Conservation (phyloP, 1,284 basidiomycete genomes). For the Bondarzewia mesenterica region DNA sequence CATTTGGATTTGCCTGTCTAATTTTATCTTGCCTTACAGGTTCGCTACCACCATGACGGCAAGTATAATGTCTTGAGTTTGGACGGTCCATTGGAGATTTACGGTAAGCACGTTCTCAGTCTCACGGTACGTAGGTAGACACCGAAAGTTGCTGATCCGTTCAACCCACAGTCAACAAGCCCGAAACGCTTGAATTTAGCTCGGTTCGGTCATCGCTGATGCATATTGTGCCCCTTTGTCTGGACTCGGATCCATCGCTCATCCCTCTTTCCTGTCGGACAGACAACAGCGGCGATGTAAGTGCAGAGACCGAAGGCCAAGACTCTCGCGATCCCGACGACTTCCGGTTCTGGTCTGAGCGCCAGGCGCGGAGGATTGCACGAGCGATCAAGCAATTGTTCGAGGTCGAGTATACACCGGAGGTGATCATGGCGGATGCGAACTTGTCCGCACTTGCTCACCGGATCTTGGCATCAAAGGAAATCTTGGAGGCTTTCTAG, state of each 20-base stretch:
- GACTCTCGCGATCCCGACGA: slow-evolving; percentile 53
- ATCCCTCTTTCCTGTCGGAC: slow-evolving; percentile 67
- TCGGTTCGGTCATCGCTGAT: slow-evolving; percentile 61
- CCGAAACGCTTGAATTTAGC: slow-evolving; percentile 50
- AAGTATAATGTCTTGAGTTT: slow-evolving; percentile 94
- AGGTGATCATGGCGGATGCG: slow-evolving; percentile 90
- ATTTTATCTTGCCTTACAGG: slow-evolving; percentile 36
- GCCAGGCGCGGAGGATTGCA: slow-evolving; percentile 85
- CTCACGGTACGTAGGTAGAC: slow-evolving; percentile 10
- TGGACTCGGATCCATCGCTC: slow-evolving; percentile 78
- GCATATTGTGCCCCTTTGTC: slow-evolving; percentile 77
- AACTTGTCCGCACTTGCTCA: slow-evolving; percentile 80
- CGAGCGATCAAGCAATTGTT: slow-evolving; percentile 74
- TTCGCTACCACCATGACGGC: slow-evolving; percentile 85
- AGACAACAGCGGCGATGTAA: slow-evolving; percentile 10
- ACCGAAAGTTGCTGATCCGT: slow-evolving; percentile 10
- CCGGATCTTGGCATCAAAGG: slow-evolving; percentile 77
- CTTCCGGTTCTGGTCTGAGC: slow-evolving; percentile 88
- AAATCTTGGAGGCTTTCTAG: slow-evolving; percentile 41
- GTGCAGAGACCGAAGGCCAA: slow-evolving; percentile 20
- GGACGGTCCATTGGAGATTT: slow-evolving; percentile 82
- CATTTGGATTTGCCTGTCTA: background rate
- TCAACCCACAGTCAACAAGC: slow-evolving; percentile 52
- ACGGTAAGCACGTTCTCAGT: no score
- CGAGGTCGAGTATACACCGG: slow-evolving; percentile 79